Percentiles rank a stretch among this genome's conserved stretches.
Conservation (phyloP, 2,329 filamentous ascomycete genomes). For the Fusarium veterinarium region DNA sequence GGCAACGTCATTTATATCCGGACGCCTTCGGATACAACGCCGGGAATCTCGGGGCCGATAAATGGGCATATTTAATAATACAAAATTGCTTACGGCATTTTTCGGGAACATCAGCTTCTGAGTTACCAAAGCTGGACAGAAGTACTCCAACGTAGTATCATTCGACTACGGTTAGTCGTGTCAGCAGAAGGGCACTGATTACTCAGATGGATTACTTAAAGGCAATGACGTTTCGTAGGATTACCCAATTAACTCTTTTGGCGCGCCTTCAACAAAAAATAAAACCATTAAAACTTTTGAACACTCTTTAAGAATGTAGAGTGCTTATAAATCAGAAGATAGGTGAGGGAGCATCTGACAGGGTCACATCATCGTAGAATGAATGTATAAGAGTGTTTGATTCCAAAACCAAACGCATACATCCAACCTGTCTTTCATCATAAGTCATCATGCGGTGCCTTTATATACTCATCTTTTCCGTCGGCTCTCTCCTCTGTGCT, state of each 20-base stretch:
- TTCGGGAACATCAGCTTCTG: neutral
- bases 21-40: neutral
- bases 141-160: neutral
- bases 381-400: neutral
- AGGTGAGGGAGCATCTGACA: fast-evolving
- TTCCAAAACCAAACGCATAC: too few species aligned
- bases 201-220: neutral
- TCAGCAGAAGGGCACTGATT: neutral
- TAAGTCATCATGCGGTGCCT: neutral
- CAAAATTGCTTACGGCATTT: fast-evolving
- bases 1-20: neutral
- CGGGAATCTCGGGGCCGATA: neutral
- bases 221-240: fast-evolving
- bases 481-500: neutral
- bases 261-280: fast-evolving
- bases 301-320: fast-evolving
- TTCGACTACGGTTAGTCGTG: neutral
- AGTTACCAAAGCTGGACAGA: neutral
- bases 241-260: neutral
- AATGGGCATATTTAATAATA: too few species aligned
- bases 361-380: neutral
- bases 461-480: fast-evolving
- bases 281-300: fast-evolving
- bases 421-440: fast-evolving
- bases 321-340: neutral